Evolutionary conservation across 768 basidiomycete species (phyloP), one percentile per base, ranked within the genome.

Genomic region (Lactarius hengduanensis): DNA sequence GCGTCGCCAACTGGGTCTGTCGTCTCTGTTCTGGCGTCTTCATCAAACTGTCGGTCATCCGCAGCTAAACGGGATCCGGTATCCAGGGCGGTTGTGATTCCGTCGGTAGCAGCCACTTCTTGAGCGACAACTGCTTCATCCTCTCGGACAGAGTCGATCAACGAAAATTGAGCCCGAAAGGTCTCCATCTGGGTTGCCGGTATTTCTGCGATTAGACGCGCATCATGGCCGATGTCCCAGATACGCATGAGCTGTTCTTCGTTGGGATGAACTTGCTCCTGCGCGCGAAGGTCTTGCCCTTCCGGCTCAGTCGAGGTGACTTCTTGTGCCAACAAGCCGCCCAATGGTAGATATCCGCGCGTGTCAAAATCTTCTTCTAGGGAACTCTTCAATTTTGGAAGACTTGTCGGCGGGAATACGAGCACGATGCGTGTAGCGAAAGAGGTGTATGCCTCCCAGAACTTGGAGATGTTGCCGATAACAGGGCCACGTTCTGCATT

Each of bases 191-290:
- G 68, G 11, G 68, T 62, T 28, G 45, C 57, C 4, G 41, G 56
- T 28, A 56, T 30, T 22, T 69, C 70, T 26, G 64, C 82, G 28
- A 96, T 74, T 6, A 78, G 75, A 68, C 78, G 81, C 1, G 89
- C 90, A 72, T 97, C 94, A 16, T 82, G 77, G 57, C 95, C 79
- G 50, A 97, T 78, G 77, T 97, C 96, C 56, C 85, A 82, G 65
- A 99, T 91, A 70, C 97, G 83, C 93, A 98, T 96, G 53, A 99
- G 78, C 71, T 96, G 92, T 79, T 96, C 94, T 65, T 92, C 95
- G 71, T 99, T 98, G 9, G 97, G 97, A 78, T 98, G 89, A 1
- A 85, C 84, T 36, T 75, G 84, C 41, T 74, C 75, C 30, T 60
- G 36, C 30, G 65, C 57, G 47, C 62, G 71, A 34, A 57, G 34